Evolutionary conservation across 306 rosid species (phyloP).

Genomic region (Vigna mungo): DNA sequence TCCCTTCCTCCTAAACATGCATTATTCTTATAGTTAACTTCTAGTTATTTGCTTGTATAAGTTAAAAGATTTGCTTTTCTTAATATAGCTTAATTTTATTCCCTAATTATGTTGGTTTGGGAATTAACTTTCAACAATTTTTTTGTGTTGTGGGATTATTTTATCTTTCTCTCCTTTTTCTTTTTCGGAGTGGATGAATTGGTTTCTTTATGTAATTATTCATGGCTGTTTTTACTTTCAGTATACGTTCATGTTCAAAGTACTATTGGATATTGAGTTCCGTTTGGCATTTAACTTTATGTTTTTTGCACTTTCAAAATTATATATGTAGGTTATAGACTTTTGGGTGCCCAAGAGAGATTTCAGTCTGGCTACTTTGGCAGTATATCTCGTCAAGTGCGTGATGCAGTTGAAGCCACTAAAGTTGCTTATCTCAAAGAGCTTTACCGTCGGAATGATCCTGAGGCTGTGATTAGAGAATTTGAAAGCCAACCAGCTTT

Average conservation of each 20-base stretch:
- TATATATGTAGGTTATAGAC: slow-evolving; percentile 57
- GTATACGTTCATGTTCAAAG: not conserved
- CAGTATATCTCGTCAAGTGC: slow-evolving; percentile 69
- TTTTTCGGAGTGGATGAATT: not conserved
- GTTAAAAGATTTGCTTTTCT: not conserved
- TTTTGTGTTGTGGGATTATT: not conserved
- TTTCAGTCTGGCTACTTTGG: slow-evolving; percentile 79
- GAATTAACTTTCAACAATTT: not conserved
- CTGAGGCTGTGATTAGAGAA: slow-evolving; percentile 81
- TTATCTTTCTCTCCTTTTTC: not conserved
- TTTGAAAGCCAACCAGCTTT: slow-evolving; percentile 89
- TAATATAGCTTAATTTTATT: not conserved
- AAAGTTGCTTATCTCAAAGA: slow-evolving; percentile 82
- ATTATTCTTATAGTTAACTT: not conserved
- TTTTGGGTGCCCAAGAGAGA: slow-evolving; percentile 60
- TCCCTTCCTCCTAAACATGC: not conserved
- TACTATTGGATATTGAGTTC: not conserved
- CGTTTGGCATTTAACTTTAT: slow-evolving; percentile 13
- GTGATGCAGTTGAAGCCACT: slow-evolving; percentile 75
- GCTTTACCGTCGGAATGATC: slow-evolving; percentile 73
- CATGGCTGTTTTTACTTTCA: not conserved
- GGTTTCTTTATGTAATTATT: not conserved
- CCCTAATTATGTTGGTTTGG: slow-evolving; percentile 52
- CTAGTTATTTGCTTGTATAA: not conserved
- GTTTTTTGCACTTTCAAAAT: slow-evolving; percentile 18